These are phyloP conservation scores for Panellus pusillus DNA, from an alignment of 768 basidiomycete species.

Conservation along the genomic window DNA sequence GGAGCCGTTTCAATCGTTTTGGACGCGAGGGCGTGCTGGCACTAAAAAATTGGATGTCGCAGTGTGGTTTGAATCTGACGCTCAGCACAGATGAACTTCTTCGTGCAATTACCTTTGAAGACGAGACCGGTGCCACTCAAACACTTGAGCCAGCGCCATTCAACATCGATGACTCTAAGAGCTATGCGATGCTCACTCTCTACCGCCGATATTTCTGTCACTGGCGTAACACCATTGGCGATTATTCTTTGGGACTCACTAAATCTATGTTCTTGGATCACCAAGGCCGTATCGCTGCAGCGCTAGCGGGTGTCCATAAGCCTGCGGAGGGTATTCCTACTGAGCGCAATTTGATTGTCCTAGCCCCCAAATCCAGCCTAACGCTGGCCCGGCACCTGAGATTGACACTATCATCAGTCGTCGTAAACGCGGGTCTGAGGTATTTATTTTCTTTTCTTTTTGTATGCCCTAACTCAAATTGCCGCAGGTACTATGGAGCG, in stretches of 20 bases:
- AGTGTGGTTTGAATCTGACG: neutral
- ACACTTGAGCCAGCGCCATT: neutral
- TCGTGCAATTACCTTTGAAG: neutral
- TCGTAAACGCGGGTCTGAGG: no score
- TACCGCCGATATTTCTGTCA: neutral
- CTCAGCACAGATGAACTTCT: neutral
- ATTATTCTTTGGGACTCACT: constrained; percentile 2
- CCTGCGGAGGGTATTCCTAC: neutral
- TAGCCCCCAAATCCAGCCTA: no score
- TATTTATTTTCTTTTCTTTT: no score
- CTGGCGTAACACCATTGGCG: neutral
- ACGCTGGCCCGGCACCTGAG: no score
- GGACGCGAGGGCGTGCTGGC: neutral
- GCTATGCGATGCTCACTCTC: neutral
- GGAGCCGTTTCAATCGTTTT: neutral
- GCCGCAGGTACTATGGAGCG: no score
- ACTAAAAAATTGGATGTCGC: neutral
- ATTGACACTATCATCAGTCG: no score
- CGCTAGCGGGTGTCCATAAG: neutral
- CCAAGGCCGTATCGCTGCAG: neutral
- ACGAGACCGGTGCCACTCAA: neutral
- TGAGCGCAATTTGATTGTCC: neutral
- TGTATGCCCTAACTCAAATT: no score
- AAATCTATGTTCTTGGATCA: neutral
- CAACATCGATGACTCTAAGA: neutral